Percentiles rank a stretch among this genome's conserved stretches.
Evolutionary conservation across 306 rosid genomes (phyloP).

Genomic region (Abrus precatorius): DNA sequence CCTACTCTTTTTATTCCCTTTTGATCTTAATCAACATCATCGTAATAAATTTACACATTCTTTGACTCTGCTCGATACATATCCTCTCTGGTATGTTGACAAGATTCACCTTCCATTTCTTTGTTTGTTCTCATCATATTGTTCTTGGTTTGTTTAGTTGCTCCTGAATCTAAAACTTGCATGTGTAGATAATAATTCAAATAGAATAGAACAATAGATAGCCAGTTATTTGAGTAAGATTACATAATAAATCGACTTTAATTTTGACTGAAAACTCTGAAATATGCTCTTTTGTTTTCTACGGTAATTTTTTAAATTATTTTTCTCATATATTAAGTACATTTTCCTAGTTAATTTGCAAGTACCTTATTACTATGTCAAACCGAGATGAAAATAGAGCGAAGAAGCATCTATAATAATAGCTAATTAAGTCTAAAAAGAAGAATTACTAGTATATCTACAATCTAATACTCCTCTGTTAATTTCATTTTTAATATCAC

Average conservation of each 20-base stretch:
- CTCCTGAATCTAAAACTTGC: not conserved
- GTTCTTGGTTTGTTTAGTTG: conserved; percentile 9
- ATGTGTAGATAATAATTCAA: not conserved
- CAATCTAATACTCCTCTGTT: not conserved
- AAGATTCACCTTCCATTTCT: conserved; percentile 22
- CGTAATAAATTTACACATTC: conserved; percentile 26
- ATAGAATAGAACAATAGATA: not conserved
- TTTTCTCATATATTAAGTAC: not conserved
- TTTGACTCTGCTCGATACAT: not conserved
- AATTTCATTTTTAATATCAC: not conserved
- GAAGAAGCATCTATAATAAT: not conserved
- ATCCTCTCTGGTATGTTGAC: conserved; percentile 44
- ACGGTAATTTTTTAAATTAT: not conserved
- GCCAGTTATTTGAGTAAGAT: conserved; percentile 26
- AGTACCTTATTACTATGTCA: not conserved
- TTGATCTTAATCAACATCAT: conserved; percentile 9
- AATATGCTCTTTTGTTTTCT: conserved; percentile 20
- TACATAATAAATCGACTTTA: conserved; percentile 19
- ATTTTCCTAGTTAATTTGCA: not conserved
- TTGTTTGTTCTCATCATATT: not conserved
- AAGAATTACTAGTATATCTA: not conserved
- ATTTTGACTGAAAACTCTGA: conserved; percentile 4
- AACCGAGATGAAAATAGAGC: not conserved
- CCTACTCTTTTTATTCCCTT: conserved; percentile 17
- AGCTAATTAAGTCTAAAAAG: not conserved